These are phyloP conservation scores for Taphrina wiesneri DNA, from an alignment of 1,139 yeast genomes.

Conservation along the genomic window DNA sequence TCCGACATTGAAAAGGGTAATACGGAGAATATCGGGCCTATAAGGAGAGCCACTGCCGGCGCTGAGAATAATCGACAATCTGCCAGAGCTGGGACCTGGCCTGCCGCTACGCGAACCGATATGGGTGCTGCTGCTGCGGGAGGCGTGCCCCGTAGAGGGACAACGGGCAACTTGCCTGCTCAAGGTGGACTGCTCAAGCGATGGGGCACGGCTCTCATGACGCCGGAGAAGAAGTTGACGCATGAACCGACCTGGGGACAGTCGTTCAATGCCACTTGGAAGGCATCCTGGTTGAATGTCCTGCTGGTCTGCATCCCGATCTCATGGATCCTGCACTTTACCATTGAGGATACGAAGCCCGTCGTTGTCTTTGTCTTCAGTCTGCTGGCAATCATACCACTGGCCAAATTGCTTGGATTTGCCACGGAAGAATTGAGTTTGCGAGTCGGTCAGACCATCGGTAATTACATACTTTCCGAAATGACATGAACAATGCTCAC, in stretches of 20 bases:
- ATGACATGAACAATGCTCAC: background rate
- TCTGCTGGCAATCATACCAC: conserved; percentile 86
- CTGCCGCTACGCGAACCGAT: background rate
- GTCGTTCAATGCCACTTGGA: conserved; percentile 14
- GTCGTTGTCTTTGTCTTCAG: conserved; percentile 59
- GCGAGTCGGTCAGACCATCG: conserved; percentile 45
- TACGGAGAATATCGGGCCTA: background rate
- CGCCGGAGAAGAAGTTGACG: conserved; percentile 4
- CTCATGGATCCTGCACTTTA: conserved; percentile 17
- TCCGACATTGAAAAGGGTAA: conserved; percentile 14
- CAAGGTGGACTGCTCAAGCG: conserved; percentile 11
- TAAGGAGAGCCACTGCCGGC: background rate
- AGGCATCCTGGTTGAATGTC: conserved; percentile 16
- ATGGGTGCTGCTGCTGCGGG: conserved; percentile 14
- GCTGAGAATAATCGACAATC: background rate
- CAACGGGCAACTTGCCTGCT: background rate
- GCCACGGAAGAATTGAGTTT: conserved; percentile 92
- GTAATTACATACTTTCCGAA: background rate
- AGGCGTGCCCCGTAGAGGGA: background rate
- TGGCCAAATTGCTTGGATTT: conserved; percentile 65
- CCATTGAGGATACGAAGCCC: conserved; percentile 1
- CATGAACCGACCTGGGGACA: conserved; percentile 15
- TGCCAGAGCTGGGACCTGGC: conserved; percentile 10
- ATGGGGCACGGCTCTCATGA: conserved; percentile 25
- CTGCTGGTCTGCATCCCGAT: conserved; percentile 12